Conservation (phyloP, 2,329 filamentous ascomycete genomes). For the Colletotrichum salicis region DNA sequence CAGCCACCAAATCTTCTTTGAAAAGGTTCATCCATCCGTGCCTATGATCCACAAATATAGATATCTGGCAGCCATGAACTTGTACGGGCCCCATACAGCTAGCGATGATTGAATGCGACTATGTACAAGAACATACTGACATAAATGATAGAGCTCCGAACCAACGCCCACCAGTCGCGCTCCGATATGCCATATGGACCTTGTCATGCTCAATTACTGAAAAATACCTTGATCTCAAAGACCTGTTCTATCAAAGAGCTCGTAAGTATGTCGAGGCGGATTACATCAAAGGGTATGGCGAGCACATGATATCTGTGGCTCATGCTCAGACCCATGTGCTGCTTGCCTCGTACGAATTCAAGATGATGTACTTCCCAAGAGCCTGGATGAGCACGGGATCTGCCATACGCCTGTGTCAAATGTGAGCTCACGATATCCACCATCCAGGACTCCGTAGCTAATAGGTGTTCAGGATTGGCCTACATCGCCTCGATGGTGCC, state of each 20-base stretch:
- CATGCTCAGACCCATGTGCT: constrained; percentile 89
- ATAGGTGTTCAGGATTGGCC: constrained; percentile 76
- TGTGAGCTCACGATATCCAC: constrained; percentile 61
- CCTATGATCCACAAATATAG: constrained; percentile 92
- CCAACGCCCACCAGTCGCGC: constrained; percentile 84
- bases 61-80: constrained; percentile 88
- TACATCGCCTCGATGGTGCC: constrained; percentile 85
- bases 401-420: constrained; percentile 82
- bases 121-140: constrained; percentile 7
- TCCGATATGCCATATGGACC: constrained; percentile 97
- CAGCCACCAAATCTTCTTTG: constrained; percentile 87
- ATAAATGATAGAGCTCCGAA: constrained; percentile 71
- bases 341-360: constrained; percentile 89
- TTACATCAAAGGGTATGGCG: constrained; percentile 91
- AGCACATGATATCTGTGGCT: constrained; percentile 84
- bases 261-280: constrained; percentile 91
- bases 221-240: constrained; percentile 81
- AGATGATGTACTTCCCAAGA: constrained; percentile 95
- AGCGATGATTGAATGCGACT: background rate
- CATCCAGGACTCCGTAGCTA: background rate
- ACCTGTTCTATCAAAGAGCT: constrained; percentile 89
- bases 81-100: constrained; percentile 58
- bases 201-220: constrained; percentile 86
- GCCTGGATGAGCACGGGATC: constrained; percentile 94
- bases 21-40: constrained; percentile 85